Evolutionary conservation across 2,329 filamentous ascomycete genomes (phyloP).

Genomic region (Colletotrichum phormii): DNA sequence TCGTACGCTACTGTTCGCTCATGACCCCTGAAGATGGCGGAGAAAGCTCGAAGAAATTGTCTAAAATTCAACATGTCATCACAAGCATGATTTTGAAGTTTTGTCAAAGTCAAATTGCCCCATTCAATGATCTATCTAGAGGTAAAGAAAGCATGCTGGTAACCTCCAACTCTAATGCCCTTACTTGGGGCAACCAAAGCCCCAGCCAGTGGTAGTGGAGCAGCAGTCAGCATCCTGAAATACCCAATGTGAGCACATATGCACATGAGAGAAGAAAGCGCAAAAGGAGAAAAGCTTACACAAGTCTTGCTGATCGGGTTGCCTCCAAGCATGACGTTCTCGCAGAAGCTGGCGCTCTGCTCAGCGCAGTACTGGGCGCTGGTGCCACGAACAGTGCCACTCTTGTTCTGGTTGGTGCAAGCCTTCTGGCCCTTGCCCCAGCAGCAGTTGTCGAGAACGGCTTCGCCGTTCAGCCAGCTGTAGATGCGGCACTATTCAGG

Average conservation of each 20-base stretch:
- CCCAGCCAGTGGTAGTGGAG: neutral
- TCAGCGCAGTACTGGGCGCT: slow-evolving; percentile 2
- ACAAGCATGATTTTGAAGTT: too few species aligned
- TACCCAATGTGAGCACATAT: neutral
- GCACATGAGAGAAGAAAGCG: too few species aligned
- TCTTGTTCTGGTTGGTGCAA: slow-evolving; percentile 12
- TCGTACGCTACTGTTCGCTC: too few species aligned
- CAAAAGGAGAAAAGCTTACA: neutral
- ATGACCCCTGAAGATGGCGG: too few species aligned
- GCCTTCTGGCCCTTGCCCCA: slow-evolving; percentile 18
- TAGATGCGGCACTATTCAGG: neutral
- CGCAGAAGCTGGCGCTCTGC: slow-evolving; percentile 16
- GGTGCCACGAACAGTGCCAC: slow-evolving; percentile 6
- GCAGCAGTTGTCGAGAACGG: slow-evolving; percentile 17
- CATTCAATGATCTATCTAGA: too few species aligned
- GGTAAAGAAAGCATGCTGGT: too few species aligned
- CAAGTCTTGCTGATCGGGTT: neutral
- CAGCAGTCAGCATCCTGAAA: neutral
- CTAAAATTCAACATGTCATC: too few species aligned
- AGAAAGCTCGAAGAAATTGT: too few species aligned
- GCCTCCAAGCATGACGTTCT: slow-evolving; percentile 8
- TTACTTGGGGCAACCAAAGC: neutral
- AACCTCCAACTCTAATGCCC: too few species aligned
- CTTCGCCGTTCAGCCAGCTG: neutral
- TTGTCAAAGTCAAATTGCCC: too few species aligned